Base-by-base conservation (phyloP, 2,329 filamentous ascomycete genomes). In the Pseudonectria buxi region DNA sequence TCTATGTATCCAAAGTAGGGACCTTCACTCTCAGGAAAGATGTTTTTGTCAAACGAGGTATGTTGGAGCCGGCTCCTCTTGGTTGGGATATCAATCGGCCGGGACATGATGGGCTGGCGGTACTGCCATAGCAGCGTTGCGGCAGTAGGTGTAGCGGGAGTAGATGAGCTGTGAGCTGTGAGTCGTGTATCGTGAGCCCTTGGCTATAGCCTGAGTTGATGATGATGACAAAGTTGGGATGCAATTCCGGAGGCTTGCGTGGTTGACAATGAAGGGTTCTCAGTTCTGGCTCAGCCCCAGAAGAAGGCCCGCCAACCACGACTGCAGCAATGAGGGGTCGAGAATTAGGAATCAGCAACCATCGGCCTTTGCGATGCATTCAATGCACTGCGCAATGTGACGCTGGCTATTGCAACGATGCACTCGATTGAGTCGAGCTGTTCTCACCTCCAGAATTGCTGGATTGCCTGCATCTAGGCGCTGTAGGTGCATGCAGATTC, bases 1-100 rank as follows among this genome's bases (percentile, higher is more conserved):
- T 54, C 51, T 12, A 43, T 48, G 36, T 49, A 53, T 16, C 38
- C 44, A 28, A 52, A 43, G 13, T 53, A 53, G 3, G 50, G 50
- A 2, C 49, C 49, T 7, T 50, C 40, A 9, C 44, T 43, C 13
- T 39, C 37, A 28, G 50, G 42, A 16, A 50, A 53, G 10, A 40
- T 26, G 3, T 26, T 37, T 28, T 25, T 34, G 2, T 39, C 37
- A 7, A 28, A 26, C 28, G 34, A 24, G 22, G 32, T 22, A 11
- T 25, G 16, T 24, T 30, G 40, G 10, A 37, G 39, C 26, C 43
- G 30, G 25, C 36, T 30, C 13, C 35, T 40, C 18, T 38, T 44
- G 25, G 37, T 26, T 9, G 50, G 49, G 40, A 53, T 53, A 31
- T 50, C 43, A n/a, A 53, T 53, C 10, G 50, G 49, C 35, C 34